A percentile compares a stretch with the other conserved stretches of the same genome.
These are phyloP conservation scores for Gracilaria vermiculophylla DNA, from an alignment of 23 red algal species.

Conservation along the genomic window DNA sequence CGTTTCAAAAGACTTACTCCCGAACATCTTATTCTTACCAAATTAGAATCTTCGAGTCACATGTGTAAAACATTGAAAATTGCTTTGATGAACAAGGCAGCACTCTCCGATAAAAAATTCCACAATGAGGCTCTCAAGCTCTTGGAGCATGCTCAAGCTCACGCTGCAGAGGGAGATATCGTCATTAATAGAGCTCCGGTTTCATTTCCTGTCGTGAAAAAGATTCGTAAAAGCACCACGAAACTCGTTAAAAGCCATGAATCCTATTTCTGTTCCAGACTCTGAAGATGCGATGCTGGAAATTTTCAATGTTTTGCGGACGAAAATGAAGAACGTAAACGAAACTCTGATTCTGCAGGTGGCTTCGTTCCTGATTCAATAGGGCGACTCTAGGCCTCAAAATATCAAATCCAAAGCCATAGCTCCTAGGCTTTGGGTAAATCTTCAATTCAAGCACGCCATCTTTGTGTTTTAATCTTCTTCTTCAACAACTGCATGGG, in stretches of 20 bases:
- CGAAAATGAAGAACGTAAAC: neutral
- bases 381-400: neutral
- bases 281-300: neutral
- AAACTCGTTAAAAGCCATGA: neutral
- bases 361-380: neutral
- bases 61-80: neutral
- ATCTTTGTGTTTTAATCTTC: neutral
- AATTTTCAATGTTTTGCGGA: neutral
- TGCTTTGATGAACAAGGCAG: neutral
- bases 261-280: neutral
- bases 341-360: neutral
- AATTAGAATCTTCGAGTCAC: neutral
- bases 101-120: neutral
- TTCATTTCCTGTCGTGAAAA: neutral
- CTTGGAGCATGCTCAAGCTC: neutral
- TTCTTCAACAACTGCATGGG: neutral
- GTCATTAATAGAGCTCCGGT: neutral
- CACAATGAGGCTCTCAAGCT: slow-evolving; percentile 6
- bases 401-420: neutral
- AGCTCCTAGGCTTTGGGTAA: neutral
- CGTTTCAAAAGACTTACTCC: neutral
- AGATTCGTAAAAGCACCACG: neutral
- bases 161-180: neutral
- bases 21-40: neutral
- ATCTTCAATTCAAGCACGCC: neutral